Percentiles rank a stretch among this genome's conserved stretches.
Evolutionary conservation across 1,284 basidiomycete genomes (phyloP).

Genomic region (Ganoderma multipileum): DNA sequence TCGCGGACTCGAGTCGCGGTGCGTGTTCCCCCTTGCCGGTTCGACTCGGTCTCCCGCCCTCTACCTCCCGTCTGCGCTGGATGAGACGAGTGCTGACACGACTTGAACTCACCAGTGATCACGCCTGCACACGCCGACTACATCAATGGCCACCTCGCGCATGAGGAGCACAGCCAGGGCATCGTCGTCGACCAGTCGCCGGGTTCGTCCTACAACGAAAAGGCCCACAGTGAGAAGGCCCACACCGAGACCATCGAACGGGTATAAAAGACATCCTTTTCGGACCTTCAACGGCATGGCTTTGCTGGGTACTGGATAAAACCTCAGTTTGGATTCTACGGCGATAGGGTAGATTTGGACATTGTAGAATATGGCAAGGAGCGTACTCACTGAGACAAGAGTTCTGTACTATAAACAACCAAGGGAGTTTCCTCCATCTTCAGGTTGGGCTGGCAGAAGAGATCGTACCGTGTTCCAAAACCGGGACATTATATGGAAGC

Average conservation of each 20-base stretch:
- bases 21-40: constrained; percentile 11
- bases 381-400: neutral
- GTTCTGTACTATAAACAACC: neutral
- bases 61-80: neutral
- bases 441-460: neutral
- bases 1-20: constrained; percentile 61
- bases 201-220: constrained; percentile 22
- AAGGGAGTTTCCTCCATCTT: neutral
- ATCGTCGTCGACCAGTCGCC: constrained; percentile 1
- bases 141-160: constrained; percentile 35
- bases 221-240: constrained; percentile 17
- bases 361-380: neutral
- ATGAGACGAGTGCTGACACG: neutral
- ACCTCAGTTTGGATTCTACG: neutral
- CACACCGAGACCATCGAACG: constrained; percentile 25
- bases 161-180: constrained; percentile 36
- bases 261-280: neutral
- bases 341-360: too few relatives aligned
- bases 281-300: too few relatives aligned
- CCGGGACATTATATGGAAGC: neutral
- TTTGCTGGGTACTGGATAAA: neutral
- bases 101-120: constrained; percentile 28
- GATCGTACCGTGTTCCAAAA: neutral
- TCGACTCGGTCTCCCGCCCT: neutral
- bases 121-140: constrained; percentile 33